phyloP scores from a whole-genome alignment of 2,329 filamentous ascomycete species.

The Cyphellophora europaea region DNA sequence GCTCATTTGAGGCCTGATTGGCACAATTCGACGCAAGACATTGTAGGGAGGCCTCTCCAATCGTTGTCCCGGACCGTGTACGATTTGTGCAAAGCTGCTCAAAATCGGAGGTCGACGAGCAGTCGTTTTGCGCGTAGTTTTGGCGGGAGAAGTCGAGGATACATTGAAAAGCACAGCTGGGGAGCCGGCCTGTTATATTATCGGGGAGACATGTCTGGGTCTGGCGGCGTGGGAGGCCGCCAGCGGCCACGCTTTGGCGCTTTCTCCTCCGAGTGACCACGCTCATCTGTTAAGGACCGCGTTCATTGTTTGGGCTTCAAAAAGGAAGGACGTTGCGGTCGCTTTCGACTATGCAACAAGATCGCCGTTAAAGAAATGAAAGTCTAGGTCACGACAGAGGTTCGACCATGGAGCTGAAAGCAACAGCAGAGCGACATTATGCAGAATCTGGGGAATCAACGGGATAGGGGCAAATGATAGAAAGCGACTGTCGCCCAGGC shows the following conservation, averaged over 20 bases:
- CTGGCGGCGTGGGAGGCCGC: conserved; percentile 4
- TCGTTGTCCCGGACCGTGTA: conserved; percentile 53
- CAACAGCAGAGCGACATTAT: too few relatives aligned
- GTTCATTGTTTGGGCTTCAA: too few relatives aligned
- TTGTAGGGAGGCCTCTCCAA: conserved; percentile 62
- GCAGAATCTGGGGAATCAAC: too few relatives aligned
- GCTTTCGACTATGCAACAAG: too few relatives aligned
- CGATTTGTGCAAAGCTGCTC: conserved; percentile 54
- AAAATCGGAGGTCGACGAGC: conserved; percentile 43
- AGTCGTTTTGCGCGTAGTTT: conserved; percentile 46
- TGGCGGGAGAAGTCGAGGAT: conserved; percentile 53
- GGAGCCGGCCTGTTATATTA: conserved; percentile 5
- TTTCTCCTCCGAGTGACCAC: too few relatives aligned
- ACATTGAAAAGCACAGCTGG: conserved; percentile 52
- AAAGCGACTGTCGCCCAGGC: too few relatives aligned
- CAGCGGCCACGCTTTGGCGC: conserved; percentile 6
- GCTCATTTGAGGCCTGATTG: conserved; percentile 32
- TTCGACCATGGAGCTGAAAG: too few relatives aligned
- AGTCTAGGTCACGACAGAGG: too few relatives aligned
- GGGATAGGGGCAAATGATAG: too few relatives aligned
- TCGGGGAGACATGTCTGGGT: conserved; percentile 14
- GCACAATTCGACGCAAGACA: conserved; percentile 55
- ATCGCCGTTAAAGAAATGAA: too few relatives aligned
- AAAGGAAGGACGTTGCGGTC: too few relatives aligned
- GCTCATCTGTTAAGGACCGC: too few relatives aligned